These are phyloP conservation scores for Neocallimastix lanati DNA, from an alignment of 192 early-diverging fungal species.

Conservation along the genomic window DNA sequence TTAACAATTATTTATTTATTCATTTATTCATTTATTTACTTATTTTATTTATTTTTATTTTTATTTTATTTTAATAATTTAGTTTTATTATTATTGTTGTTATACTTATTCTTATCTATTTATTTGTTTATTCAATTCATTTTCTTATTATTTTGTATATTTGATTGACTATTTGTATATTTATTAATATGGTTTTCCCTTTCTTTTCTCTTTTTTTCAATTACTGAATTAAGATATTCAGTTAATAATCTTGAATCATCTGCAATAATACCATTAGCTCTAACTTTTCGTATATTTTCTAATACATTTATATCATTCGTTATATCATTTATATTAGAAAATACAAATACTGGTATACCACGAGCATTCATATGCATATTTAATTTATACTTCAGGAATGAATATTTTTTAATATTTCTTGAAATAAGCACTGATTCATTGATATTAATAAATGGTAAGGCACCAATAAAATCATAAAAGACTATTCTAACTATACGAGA, in stretches of 20 bases:
- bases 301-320: neutral
- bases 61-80: too few species aligned
- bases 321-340: neutral
- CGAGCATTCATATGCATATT: neutral
- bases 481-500: neutral
- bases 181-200: neutral
- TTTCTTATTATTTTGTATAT: neutral
- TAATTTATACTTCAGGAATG: neutral
- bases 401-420: neutral
- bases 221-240: neutral
- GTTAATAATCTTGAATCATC: neutral
- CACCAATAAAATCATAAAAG: neutral
- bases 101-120: too few species aligned
- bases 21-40: too few species aligned
- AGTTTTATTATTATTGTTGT: too few species aligned
- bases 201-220: neutral
- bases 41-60: too few species aligned
- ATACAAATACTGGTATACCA: neutral
- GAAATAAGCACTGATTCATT: neutral
- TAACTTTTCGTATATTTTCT: neutral
- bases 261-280: neutral
- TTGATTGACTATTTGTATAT: neutral
- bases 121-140: too few species aligned
- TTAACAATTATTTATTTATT: too few species aligned
- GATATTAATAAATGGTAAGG: neutral